A percentile compares a stretch with the other conserved stretches of the same genome.
These are phyloP conservation scores for Podila verticillata DNA, from an alignment of 192 early-diverging fungal species.

Conservation along the genomic window DNA sequence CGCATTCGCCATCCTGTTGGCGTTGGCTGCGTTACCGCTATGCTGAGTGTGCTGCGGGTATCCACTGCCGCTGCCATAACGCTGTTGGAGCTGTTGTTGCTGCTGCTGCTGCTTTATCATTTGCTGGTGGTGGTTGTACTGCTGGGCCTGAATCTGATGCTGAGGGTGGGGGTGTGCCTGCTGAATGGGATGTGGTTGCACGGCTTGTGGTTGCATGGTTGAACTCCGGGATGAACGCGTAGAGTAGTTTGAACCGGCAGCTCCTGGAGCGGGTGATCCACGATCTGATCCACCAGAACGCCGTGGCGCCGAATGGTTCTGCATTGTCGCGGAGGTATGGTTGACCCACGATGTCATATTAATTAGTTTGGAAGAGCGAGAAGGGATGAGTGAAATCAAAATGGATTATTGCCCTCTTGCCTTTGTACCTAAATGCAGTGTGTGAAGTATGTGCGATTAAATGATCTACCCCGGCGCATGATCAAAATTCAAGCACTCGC, in stretches of 20 bases:
- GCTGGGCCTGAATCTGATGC: slow-evolving; percentile 15
- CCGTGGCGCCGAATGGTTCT: neutral
- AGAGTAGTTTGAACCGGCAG: slow-evolving; percentile 4
- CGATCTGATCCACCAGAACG: slow-evolving; percentile 8
- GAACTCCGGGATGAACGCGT: slow-evolving; percentile 24
- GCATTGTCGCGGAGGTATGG: slow-evolving; percentile 32
- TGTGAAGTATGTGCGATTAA: neutral
- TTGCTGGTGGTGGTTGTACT: slow-evolving; percentile 18
- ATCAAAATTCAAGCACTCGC: too few species aligned
- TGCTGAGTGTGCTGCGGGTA: neutral
- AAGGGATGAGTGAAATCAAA: neutral
- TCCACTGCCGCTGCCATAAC: neutral
- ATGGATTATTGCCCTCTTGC: neutral
- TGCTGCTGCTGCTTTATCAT: neutral
- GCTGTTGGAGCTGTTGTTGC: slow-evolving; percentile 15
- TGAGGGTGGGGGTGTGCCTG: slow-evolving; percentile 9
- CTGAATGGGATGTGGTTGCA: neutral
- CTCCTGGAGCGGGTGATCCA: slow-evolving; percentile 17
- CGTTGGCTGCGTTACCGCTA: neutral
- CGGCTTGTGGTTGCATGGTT: slow-evolving; percentile 8
- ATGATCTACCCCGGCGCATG: neutral
- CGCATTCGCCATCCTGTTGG: slow-evolving; percentile 9
- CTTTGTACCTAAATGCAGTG: too few species aligned
- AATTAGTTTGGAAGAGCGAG: neutral
- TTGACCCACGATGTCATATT: slow-evolving; percentile 48